These are phyloP conservation scores for Yamadazyma diddensiae DNA, from an alignment of 1,139 yeast species.

Conservation along the genomic window DNA sequence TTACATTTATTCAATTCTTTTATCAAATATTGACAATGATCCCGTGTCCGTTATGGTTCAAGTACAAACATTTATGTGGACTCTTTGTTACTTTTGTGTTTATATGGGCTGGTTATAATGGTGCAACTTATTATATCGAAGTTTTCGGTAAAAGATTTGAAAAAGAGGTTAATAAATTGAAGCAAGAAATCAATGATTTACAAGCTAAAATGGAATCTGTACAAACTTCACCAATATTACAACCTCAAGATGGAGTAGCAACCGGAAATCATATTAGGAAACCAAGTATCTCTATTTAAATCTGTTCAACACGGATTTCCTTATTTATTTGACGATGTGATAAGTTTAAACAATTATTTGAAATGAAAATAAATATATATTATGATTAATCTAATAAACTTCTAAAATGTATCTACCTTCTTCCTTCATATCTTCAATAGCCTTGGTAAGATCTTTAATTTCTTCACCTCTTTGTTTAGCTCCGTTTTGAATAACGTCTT, in stretches of 20 bases:
- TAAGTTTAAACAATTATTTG: not conserved
- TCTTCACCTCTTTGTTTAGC: conserved; percentile 65
- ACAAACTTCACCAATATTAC: conserved; percentile 18
- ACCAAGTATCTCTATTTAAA: not conserved
- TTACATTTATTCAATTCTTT: conserved; percentile 80
- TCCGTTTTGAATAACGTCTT: conserved; percentile 72
- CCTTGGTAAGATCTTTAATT: conserved; percentile 67
- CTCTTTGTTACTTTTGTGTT: conserved; percentile 69
- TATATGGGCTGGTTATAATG: conserved; percentile 79
- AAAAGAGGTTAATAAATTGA: conserved; percentile 72
- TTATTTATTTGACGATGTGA: not conserved
- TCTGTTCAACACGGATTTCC: not conserved
- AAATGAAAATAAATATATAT: not conserved
- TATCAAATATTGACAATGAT: conserved; percentile 90
- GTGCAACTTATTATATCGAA: conserved; percentile 92
- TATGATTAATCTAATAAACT: conserved; percentile 57
- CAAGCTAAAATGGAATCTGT: conserved; percentile 54
- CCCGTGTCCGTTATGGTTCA: conserved; percentile 84
- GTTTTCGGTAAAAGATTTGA: conserved; percentile 85
- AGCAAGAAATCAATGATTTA: conserved; percentile 60
- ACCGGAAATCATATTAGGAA: not conserved
- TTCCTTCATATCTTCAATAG: conserved; percentile 92
- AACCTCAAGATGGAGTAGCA: conserved; percentile 10
- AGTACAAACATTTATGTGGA: conserved; percentile 64
- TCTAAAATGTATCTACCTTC: conserved; percentile 89